Percentiles rank a stretch among this genome's conserved stretches.
phyloP scores from a whole-genome alignment of 257 asterid species.

The Orobanche coerulescens region DNA sequence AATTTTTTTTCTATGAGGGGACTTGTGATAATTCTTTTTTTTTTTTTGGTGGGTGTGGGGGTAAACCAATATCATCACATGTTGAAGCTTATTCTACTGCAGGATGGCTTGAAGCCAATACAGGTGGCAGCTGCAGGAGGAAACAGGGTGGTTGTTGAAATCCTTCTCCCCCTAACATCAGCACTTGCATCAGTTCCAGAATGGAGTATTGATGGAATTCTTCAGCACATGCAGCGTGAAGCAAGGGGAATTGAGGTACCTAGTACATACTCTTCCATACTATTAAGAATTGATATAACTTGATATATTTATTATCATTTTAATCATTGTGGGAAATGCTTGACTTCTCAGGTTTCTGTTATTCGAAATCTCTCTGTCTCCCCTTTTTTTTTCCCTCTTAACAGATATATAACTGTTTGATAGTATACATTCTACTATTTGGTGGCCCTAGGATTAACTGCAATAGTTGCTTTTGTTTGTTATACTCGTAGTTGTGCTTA shows the following conservation, averaged over 20 bases:
- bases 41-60: too few relatives aligned
- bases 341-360: not conserved
- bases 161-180: conserved; percentile 59
- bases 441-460: conserved; percentile 1
- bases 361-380: too few relatives aligned
- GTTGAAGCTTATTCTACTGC: conserved; percentile 26
- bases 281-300: not conserved
- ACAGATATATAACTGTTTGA: not conserved
- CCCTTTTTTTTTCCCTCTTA: not conserved
- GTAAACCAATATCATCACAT: not conserved
- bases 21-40: not conserved
- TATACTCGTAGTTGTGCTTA: conserved; percentile 3
- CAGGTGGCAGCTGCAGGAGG: conserved; percentile 77
- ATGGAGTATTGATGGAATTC: conserved; percentile 77
- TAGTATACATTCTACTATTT: not conserved
- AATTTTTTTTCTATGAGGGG: not conserved
- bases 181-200: conserved; percentile 38
- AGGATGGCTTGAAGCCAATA: conserved; percentile 79
- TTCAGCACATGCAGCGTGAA: conserved; percentile 53
- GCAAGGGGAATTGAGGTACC: conserved; percentile 45
- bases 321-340: not conserved
- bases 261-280: conserved; percentile 6
- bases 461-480: conserved; percentile 7
- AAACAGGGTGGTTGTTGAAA: conserved; percentile 58
- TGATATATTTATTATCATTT: not conserved